phyloP scores from a whole-genome alignment of 768 basidiomycete genomes.

The Neoboletus magnificus region DNA sequence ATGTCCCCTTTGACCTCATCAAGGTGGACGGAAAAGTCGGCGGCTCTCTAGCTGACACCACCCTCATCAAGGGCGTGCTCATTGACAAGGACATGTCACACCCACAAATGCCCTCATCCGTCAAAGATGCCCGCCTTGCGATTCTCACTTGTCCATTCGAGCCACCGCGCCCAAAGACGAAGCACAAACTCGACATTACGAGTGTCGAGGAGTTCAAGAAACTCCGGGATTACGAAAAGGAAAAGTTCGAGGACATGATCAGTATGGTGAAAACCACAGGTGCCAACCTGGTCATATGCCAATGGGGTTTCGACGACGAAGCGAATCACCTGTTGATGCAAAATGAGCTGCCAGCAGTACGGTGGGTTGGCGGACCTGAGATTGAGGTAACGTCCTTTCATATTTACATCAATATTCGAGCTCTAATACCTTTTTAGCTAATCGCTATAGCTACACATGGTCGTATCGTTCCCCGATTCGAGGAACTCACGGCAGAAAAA shows the following conservation, averaged over 20 bases:
- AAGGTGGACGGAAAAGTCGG: constrained; percentile 99
- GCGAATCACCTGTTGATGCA: constrained; percentile 98
- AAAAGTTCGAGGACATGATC: constrained; percentile 97
- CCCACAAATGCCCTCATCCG: constrained; percentile 90
- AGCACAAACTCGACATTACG: constrained; percentile 97
- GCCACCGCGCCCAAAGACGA: constrained; percentile 97
- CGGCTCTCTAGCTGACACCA: constrained; percentile 92
- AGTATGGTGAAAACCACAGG: constrained; percentile 93
- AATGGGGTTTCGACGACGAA: constrained; percentile 99
- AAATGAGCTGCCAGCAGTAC: constrained; percentile 93
- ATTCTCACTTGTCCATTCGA: constrained; percentile 99
- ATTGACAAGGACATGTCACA: constrained; percentile 99
- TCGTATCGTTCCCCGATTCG: constrained; percentile 96
- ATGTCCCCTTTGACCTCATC: constrained; percentile 97
- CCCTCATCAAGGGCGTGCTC: constrained; percentile 93
- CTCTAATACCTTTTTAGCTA: constrained; percentile 46
- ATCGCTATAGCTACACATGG: constrained; percentile 99
- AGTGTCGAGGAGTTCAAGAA: constrained; percentile 96
- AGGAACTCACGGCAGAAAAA: constrained; percentile 89
- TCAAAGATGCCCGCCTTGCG: constrained; percentile 88
- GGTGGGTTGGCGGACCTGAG: constrained; percentile 99
- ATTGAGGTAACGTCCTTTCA: constrained; percentile 67
- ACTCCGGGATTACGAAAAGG: constrained; percentile 90
- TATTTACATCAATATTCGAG: neutral
- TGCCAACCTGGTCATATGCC: constrained; percentile 97